Evolutionary conservation across 2,329 filamentous ascomycete species (phyloP).

Genomic region (Fusarium sp.): DNA sequence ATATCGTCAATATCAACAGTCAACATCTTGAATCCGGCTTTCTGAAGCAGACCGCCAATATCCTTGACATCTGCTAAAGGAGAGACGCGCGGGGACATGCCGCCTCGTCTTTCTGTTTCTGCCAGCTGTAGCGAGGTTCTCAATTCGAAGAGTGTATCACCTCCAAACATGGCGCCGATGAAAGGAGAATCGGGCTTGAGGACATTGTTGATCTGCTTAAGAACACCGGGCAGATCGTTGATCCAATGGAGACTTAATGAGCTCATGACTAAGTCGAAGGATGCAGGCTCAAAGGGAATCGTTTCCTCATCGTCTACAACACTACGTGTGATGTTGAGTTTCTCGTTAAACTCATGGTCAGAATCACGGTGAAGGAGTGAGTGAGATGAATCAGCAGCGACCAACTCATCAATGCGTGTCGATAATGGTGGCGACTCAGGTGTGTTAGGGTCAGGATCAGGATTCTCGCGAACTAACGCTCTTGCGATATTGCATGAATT

Average conservation of each 20-base stretch:
- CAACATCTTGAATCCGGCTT: slow-evolving; percentile 92
- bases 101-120: slow-evolving; percentile 90
- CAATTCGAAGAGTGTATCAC: slow-evolving; percentile 93
- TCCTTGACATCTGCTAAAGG: slow-evolving; percentile 93
- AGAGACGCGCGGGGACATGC: slow-evolving; percentile 90
- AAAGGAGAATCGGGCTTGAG: slow-evolving; percentile 94
- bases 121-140: slow-evolving; percentile 93
- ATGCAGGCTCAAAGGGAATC: slow-evolving; percentile 79
- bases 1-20: slow-evolving; percentile 99
- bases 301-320: slow-evolving; percentile 81
- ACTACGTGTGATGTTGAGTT: slow-evolving; percentile 78
- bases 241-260: slow-evolving; percentile 96
- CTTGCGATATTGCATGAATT: slow-evolving; percentile 95
- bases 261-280: slow-evolving; percentile 91
- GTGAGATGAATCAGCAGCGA: slow-evolving; percentile 85
- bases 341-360: slow-evolving; percentile 78
- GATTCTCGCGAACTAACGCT: slow-evolving; percentile 78
- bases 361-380: slow-evolving; percentile 84
- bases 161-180: slow-evolving; percentile 95
- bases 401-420: slow-evolving; percentile 78
- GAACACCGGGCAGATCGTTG: slow-evolving; percentile 90
- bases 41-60: slow-evolving; percentile 86
- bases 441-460: slow-evolving; percentile 69
- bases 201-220: slow-evolving; percentile 86
- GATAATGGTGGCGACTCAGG: slow-evolving; percentile 76